phyloP scores from a whole-genome alignment of 306 rosid species.

The Citrullus mucosospermus region DNA sequence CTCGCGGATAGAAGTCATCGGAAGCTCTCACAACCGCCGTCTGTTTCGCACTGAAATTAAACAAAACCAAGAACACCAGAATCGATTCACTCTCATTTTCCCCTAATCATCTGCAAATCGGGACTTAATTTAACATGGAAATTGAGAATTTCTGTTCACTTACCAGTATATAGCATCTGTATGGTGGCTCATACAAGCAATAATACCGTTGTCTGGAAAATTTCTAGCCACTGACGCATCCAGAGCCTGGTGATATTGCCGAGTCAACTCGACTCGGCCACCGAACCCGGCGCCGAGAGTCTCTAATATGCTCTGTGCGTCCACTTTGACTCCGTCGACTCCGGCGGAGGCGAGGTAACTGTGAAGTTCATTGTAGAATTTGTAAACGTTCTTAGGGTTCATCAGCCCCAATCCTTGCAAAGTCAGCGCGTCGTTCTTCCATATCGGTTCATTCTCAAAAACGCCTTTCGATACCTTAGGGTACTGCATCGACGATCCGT shows the following conservation, averaged over 20 bases:
- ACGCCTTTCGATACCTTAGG: conserved; percentile 51
- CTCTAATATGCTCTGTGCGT: conserved; percentile 79
- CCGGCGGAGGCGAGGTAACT: conserved; percentile 65
- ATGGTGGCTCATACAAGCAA: conserved; percentile 95
- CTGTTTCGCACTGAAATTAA: conserved; percentile 40
- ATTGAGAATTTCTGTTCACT: not conserved
- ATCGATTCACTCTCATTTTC: not conserved
- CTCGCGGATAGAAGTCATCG: conserved; percentile 82
- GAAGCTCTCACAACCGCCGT: conserved; percentile 82
- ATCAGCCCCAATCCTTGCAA: conserved; percentile 69
- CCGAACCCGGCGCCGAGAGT: conserved; percentile 72
- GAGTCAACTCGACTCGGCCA: conserved; percentile 72
- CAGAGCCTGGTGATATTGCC: conserved; percentile 70
- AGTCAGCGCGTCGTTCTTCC: conserved; percentile 45
- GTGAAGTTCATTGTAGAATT: conserved; percentile 59
- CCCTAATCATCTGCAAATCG: not conserved
- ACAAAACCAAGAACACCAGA: not conserved
- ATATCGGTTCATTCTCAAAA: conserved; percentile 58
- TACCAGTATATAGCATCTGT: conserved; percentile 78
- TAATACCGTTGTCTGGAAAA: conserved; percentile 64
- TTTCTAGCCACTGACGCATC: conserved; percentile 74
- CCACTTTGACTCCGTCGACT: conserved; percentile 88
- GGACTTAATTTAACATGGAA: not conserved
- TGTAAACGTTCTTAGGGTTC: conserved; percentile 46
- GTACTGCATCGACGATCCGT: conserved; percentile 36